Evolutionary conservation across 1,139 yeast species (phyloP).

Genomic region (Nakaseomyces kungkrabaensis): DNA sequence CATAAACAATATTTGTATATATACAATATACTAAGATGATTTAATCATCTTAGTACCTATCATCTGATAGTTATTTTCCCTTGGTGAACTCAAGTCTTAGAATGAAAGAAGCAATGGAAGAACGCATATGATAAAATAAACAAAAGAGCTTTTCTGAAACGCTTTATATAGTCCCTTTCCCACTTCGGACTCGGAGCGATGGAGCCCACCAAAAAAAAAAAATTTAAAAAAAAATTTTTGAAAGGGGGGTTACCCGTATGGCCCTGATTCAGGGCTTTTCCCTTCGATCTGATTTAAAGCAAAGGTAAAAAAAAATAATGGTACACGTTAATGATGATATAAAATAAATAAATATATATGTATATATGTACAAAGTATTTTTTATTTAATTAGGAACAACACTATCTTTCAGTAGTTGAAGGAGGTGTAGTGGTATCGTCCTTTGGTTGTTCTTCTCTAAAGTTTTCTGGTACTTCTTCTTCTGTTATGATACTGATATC

Average conservation of each 20-base stretch:
- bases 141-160: not conserved
- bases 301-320: no score
- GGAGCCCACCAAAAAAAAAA: no score
- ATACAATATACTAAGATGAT: not conserved
- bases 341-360: not conserved
- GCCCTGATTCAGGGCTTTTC: not conserved
- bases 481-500: slow-evolving; percentile 15
- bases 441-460: not conserved
- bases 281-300: no score
- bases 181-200: no score
- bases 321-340: no score
- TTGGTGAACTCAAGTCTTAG: not conserved
- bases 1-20: slow-evolving; percentile 23
- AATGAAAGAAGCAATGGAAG: not conserved
- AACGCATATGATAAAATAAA: not conserved
- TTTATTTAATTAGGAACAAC: no score
- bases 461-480: slow-evolving; percentile 9
- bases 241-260: not conserved
- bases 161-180: not conserved
- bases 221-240: not conserved
- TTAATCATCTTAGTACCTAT: not conserved
- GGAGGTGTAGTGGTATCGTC: not conserved
- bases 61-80: not conserved
- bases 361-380: not conserved
- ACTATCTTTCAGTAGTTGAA: no score